Base-by-base conservation (phyloP, 2,329 filamentous ascomycete genomes). In the Tolypocladium capitatum region DNA sequence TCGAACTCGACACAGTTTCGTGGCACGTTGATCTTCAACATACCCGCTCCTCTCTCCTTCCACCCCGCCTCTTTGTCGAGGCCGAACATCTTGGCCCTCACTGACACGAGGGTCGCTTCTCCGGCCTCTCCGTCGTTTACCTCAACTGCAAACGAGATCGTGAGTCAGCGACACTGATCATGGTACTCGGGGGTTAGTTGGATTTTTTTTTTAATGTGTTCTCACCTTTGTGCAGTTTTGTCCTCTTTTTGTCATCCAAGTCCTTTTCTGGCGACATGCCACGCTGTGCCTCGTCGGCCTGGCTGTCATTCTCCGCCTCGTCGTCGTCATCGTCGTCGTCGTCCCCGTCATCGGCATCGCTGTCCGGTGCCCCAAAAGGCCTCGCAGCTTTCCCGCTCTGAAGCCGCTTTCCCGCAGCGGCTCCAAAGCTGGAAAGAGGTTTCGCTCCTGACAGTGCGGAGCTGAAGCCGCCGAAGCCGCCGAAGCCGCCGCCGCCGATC, bases 31-130 rank as follows among this genome's bases (percentile, higher is more conserved):
- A 95, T 75, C 67, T 92, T 92, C 55, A 95, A 73, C 56, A 83
- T 84, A 41, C 90, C 90, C 4, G 82, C 76, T 13, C 90, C 90
- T 46, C 90, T 81, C 67, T 97, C 91, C 64, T 91, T 91, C 91
- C 91, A 97, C 43, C 81, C 81, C 47, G 77, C 75, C 33, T 73
- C 72, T 53, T 79, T 79, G 53, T 84, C 80, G 57, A 92, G 84
- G 49, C 83, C 77, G 68, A 87, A 97, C 49, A 97, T 78, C 65
- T 94, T 94, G 20, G 87, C 84, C 53, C 90, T 83, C 50, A 84
- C 80, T 41, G 80, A 76, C 60, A 91, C 78, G 44, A 87, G 68
- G 2, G 85, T 91, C 20, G 74, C 73, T 63, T 97, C 91, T 44
- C 81, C 81, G 58, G 89, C 81, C 66, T 97, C 91, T 48, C 91